Conservation (phyloP, 441 rosid species). For the Brassica hybrid region DNA sequence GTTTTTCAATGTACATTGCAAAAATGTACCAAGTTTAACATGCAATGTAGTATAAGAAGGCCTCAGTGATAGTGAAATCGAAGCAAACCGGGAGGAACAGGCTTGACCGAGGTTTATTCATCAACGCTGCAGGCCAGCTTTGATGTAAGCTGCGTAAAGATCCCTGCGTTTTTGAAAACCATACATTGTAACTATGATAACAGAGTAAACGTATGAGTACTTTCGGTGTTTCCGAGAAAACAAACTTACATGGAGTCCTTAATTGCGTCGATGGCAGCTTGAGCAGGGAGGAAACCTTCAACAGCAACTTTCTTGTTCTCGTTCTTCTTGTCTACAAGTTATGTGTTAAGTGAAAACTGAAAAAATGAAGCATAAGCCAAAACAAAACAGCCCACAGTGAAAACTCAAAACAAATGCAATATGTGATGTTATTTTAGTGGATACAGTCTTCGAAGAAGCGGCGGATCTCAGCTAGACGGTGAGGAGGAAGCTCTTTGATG, state of each 20-base stretch:
- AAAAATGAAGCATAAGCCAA: slow-evolving; percentile 36
- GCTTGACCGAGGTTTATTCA: slow-evolving; percentile 3
- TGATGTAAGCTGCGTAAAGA: slow-evolving; percentile 89
- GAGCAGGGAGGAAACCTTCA: too few species aligned
- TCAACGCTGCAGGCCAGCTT: slow-evolving; percentile 86
- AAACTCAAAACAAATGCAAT: slow-evolving; percentile 23
- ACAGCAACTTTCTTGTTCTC: slow-evolving; percentile 97
- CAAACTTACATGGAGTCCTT: slow-evolving; percentile 81
- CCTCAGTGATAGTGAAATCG: slow-evolving; percentile 20
- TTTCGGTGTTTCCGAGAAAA: background rate
- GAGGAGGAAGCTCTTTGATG: slow-evolving; percentile 98
- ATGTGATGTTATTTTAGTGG: slow-evolving; percentile 43
- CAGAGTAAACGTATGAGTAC: background rate
- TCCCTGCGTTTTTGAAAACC: slow-evolving; percentile 64
- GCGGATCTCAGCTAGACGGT: slow-evolving; percentile 97
- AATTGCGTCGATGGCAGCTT: slow-evolving; percentile 77
- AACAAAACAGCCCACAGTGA: background rate
- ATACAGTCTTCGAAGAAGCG: slow-evolving; percentile 99
- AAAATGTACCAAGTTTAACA: slow-evolving; percentile 21
- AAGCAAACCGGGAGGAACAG: slow-evolving; percentile 2
- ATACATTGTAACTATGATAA: background rate
- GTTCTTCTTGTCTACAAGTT: slow-evolving; percentile 83
- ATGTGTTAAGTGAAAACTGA: slow-evolving; percentile 31
- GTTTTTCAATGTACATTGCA: background rate
- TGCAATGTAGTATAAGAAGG: slow-evolving; percentile 14